These are phyloP conservation scores for Fonsecaea multimorphosa DNA, from an alignment of 2,329 filamentous ascomycete genomes.

Conservation along the genomic window DNA sequence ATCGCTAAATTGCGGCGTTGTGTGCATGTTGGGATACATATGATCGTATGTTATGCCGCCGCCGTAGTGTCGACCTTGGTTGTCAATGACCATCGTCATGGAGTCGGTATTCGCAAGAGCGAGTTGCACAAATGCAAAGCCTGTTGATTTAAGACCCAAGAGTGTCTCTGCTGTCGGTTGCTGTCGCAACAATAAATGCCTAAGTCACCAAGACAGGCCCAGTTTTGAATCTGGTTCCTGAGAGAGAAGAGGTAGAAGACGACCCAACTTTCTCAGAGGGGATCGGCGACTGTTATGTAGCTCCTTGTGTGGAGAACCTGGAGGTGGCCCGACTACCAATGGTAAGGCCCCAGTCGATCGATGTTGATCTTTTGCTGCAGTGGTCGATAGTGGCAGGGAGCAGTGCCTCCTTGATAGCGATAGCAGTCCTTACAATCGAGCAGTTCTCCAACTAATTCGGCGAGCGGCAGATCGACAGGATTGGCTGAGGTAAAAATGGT, in stretches of 20 bases:
- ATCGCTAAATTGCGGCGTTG: constrained; percentile 79
- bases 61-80: constrained; percentile 80
- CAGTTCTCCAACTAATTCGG: constrained; percentile 34
- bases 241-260: constrained; percentile 18
- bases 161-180: not conserved
- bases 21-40: constrained; percentile 68
- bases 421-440: constrained; percentile 25
- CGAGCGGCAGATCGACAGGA: constrained; percentile 38
- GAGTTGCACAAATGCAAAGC: not conserved
- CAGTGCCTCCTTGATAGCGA: constrained; percentile 34
- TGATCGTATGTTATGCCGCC: constrained; percentile 78
- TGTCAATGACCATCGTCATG: constrained; percentile 96
- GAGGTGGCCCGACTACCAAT: constrained; percentile 29
- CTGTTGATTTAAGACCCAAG: not conserved
- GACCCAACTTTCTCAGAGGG: constrained; percentile 30
- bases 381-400: constrained; percentile 32
- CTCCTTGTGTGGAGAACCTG: constrained; percentile 31
- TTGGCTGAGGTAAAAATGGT: constrained; percentile 23
- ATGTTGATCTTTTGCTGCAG: constrained; percentile 35
- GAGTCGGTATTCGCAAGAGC: constrained; percentile 27
- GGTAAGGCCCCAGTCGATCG: constrained; percentile 30
- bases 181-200: constrained; percentile 5
- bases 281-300: constrained; percentile 40
- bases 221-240: constrained; percentile 27
- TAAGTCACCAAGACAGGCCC: constrained; percentile 5